Percentiles rank a stretch among this genome's conserved stretches.
Conservation (phyloP, 371 early-diverging fungal species). For the Paraphysoderma sedebokerense region DNA sequence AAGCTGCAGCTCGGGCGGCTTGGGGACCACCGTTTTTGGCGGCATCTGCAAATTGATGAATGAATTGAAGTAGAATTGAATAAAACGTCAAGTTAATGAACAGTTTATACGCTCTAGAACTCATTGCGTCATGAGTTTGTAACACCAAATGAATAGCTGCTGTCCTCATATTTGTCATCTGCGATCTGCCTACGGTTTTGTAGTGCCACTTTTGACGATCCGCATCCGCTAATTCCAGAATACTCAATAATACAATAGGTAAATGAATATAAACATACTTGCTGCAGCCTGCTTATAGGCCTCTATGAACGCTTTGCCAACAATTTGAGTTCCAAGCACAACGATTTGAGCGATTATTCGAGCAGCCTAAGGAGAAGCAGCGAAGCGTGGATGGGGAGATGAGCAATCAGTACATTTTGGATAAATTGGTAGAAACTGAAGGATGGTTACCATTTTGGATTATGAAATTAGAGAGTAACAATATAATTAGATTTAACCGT, state of each 20-base stretch:
- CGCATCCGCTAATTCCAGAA: not conserved
- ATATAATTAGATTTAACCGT: no score
- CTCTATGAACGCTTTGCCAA: conserved; percentile 82
- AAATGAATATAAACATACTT: conserved; percentile 34
- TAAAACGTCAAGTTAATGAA: not conserved
- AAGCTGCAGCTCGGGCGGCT: conserved; percentile 21
- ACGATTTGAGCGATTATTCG: conserved; percentile 74
- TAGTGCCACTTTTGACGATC: not conserved
- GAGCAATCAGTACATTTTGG: no score
- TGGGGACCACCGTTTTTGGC: conserved; percentile 1
- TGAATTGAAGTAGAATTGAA: not conserved
- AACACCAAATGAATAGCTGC: conserved; percentile 3
- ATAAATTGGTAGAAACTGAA: no score
- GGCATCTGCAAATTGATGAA: not conserved
- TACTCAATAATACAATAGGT: not conserved
- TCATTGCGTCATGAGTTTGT: not conserved
- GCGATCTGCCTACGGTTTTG: conserved; percentile 13
- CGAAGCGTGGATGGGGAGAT: no score
- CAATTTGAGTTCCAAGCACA: conserved; percentile 62
- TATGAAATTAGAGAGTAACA: no score
- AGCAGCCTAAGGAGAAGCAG: no score
- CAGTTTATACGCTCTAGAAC: not conserved
- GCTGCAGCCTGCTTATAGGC: conserved; percentile 84
- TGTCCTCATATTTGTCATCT: conserved; percentile 28
- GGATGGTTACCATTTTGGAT: no score